These are phyloP conservation scores for Excoecaria agallocha DNA, from an alignment of 345 rosid species.

Conservation along the genomic window DNA sequence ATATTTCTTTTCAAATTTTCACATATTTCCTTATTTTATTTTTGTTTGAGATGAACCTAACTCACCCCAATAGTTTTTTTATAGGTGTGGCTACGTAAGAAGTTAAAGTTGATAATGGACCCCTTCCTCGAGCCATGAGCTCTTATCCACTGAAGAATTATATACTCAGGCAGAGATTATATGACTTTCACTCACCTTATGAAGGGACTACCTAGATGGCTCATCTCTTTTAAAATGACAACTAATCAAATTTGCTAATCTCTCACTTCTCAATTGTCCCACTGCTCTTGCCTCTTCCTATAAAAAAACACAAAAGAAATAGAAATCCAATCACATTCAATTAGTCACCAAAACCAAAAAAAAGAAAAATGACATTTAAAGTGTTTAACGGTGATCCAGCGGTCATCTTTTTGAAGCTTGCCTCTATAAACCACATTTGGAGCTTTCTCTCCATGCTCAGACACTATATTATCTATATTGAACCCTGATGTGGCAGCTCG, in stretches of 20 bases:
- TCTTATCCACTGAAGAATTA: too few species aligned
- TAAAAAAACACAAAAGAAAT: neutral
- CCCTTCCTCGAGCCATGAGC: too few species aligned
- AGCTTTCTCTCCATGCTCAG: conserved; percentile 97
- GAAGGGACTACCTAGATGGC: too few species aligned
- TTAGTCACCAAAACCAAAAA: conserved; percentile 7
- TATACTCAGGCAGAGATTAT: too few species aligned
- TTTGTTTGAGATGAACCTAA: too few species aligned
- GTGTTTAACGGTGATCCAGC: conserved; percentile 79
- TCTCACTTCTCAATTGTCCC: conserved; percentile 67
- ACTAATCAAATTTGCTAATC: conserved; percentile 70
- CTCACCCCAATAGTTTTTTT: too few species aligned
- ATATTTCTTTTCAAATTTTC: too few species aligned
- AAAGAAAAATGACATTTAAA: conserved; percentile 38
- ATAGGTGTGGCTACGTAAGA: too few species aligned
- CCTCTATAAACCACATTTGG: conserved; percentile 90
- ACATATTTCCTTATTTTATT: too few species aligned
- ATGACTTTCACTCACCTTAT: too few species aligned
- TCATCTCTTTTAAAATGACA: conserved; percentile 80
- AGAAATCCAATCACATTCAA: conserved; percentile 24
- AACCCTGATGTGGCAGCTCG: conserved; percentile 75
- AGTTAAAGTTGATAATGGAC: too few species aligned
- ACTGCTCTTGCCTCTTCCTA: conserved; percentile 90
- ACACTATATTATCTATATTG: conserved; percentile 76
- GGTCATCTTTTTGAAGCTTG: conserved; percentile 60